Evolutionary conservation across 2,329 filamentous ascomycete species (phyloP).

Genomic region (Dactylonectria macrodidyma): DNA sequence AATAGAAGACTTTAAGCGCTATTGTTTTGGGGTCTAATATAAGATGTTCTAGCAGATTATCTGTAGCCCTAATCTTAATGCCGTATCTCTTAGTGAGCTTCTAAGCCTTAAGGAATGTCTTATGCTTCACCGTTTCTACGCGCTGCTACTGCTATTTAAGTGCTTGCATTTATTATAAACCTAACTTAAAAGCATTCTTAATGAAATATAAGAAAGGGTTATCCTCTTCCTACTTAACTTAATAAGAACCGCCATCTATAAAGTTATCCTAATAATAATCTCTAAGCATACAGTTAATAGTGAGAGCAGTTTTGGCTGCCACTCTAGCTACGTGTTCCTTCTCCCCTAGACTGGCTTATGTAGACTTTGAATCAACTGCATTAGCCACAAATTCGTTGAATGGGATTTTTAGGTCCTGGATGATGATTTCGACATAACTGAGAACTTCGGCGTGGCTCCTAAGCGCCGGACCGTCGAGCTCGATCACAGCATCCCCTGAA

Average conservation of each 20-base stretch:
- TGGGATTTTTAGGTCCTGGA: background rate
- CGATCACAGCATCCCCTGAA: background rate
- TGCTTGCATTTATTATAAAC: background rate
- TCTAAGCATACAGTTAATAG: background rate
- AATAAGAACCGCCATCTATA: too few species aligned
- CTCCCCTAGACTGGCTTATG: background rate
- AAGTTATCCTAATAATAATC: constrained; percentile 1
- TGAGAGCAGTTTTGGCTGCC: background rate
- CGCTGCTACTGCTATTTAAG: background rate
- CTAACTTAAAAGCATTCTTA: background rate
- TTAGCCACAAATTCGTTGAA: background rate
- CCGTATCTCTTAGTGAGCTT: background rate
- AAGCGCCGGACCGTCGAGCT: background rate
- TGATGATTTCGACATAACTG: background rate
- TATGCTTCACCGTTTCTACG: background rate
- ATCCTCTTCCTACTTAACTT: background rate
- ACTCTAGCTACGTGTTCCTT: background rate
- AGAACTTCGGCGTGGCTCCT: background rate
- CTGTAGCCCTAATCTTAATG: background rate
- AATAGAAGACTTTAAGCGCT: constrained; percentile 4
- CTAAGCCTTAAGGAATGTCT: constrained; percentile 6
- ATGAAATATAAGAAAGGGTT: background rate
- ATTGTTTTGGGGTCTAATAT: background rate
- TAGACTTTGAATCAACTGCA: background rate
- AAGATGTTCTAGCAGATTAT: constrained; percentile 7